phyloP scores from a whole-genome alignment of 768 basidiomycete genomes.

The Trametes coccinea region DNA sequence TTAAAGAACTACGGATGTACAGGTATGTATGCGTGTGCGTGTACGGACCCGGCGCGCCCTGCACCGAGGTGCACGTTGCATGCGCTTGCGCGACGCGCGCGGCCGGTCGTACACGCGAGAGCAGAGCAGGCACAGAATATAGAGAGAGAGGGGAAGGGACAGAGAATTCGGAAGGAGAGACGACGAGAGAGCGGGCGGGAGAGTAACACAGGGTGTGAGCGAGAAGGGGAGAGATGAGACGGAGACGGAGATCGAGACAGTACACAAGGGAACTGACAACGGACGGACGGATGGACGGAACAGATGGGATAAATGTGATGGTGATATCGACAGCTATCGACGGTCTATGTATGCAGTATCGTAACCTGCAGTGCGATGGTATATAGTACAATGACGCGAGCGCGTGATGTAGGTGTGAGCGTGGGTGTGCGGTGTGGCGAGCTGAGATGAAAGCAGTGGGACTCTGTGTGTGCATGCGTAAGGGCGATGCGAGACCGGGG shows the following conservation, averaged over 20 bases:
- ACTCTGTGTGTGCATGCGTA: not conserved
- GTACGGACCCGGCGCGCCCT: not conserved
- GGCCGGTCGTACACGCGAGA: not conserved
- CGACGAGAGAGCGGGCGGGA: not conserved
- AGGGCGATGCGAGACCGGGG: no score
- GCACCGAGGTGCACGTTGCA: not conserved
- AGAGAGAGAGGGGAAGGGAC: no score
- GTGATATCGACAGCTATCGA: slow-evolving; percentile 14
- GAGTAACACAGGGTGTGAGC: not conserved
- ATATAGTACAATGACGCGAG: not conserved
- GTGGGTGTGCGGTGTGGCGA: not conserved
- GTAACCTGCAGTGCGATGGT: slow-evolving; percentile 3
- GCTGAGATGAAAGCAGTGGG: not conserved
- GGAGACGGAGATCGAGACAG: not conserved
- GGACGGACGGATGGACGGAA: not conserved
- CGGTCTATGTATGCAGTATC: slow-evolving; percentile 4
- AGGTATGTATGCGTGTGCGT: not conserved
- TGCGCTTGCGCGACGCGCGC: not conserved
- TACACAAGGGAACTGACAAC: not conserved
- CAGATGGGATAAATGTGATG: not conserved
- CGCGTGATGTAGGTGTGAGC: not conserved
- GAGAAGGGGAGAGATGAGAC: not conserved
- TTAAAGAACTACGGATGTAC: slow-evolving; percentile 3
- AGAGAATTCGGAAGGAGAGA: not conserved
- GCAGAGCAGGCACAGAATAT: not conserved